Evolutionary conservation across 163 green algal genomes (phyloP), one percentile per base, ranked within the genome.

Genomic region (Chlorella variabilis): DNA sequence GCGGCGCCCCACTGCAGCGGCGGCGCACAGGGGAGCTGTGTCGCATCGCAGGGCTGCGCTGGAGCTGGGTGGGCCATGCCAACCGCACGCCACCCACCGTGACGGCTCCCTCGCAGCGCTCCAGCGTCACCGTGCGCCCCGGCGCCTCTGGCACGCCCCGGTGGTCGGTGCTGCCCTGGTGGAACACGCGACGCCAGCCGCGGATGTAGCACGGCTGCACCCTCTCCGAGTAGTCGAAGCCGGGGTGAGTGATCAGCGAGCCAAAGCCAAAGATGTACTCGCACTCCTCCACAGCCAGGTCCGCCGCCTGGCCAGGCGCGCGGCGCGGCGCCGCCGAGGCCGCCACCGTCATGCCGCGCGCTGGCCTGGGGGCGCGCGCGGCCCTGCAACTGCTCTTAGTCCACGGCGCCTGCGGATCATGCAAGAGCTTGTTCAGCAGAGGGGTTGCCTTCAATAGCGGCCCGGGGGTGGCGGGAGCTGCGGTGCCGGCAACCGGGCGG

Each of bases 121-220:
- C 73, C 15, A 95, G 80, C 0, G 92, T 95, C 7, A 92, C 92
- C 7, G 89, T 93, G 0, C 90, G 75, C 3, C 88, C 88, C 25
- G 90, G 90, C 18, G 80, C 66, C 36, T 86, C 80, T 11, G 86
- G 89, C 1, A 82, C 88, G 41, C 92, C 92, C 0, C 92, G 84
- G 66, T 96, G 92, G 63, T 96, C 92, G 49, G 92, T 91, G 11
- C 79, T 88, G 33, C 85, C 91, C 76, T 94, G 91, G 75, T 77
- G 90, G 33, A 87, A 94, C 4, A 94, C 91, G 25, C 85, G 58
- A 18, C 82, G 59, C 36, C 84, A 95, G 15, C 86, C 92, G 21
- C 79, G 80, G 17, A 95, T 90, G 66, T 87, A 92, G 1, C 91
- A 91, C 17, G 86, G 61, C 34, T 51, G n/a, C 34, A 63, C 65